phyloP scores from a whole-genome alignment of 2,329 filamentous ascomycete genomes.

The Botrytis hyacinthi region DNA sequence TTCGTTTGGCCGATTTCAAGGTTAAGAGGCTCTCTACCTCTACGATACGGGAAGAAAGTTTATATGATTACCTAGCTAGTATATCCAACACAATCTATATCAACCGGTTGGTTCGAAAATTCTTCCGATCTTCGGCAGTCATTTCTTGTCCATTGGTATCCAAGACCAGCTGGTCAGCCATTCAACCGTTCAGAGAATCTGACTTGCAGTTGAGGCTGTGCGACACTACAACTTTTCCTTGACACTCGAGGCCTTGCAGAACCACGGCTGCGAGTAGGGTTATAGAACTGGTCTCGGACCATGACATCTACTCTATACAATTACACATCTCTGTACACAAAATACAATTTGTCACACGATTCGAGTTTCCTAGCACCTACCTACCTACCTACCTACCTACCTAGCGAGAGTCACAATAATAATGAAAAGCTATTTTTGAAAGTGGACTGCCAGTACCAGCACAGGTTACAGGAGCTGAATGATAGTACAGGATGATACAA shows the following conservation, averaged over 20 bases:
- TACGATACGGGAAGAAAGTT: neutral
- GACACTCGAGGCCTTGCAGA: neutral
- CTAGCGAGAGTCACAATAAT: neutral
- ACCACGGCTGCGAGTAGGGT: neutral
- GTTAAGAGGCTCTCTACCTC: neutral
- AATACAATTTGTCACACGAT: neutral
- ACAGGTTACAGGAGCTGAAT: neutral
- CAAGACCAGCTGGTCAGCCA: neutral
- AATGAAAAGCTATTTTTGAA: constrained; percentile 5
- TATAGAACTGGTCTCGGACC: neutral
- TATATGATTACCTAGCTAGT: neutral
- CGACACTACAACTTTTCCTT: neutral
- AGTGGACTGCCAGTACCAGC: neutral
- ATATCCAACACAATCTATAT: neutral
- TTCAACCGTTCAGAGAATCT: neutral
- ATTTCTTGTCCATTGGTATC: neutral
- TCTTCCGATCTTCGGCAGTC: neutral
- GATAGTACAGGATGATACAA: neutral
- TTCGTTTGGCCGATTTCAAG: neutral
- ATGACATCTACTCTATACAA: neutral
- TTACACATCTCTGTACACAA: neutral
- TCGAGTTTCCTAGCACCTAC: too few species aligned
- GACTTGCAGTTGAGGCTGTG: neutral
- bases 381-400: too few species aligned
- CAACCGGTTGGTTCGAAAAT: neutral